Evolutionary conservation across 2,329 filamentous ascomycete genomes (phyloP).

Genomic region (Penicillium sp.): DNA sequence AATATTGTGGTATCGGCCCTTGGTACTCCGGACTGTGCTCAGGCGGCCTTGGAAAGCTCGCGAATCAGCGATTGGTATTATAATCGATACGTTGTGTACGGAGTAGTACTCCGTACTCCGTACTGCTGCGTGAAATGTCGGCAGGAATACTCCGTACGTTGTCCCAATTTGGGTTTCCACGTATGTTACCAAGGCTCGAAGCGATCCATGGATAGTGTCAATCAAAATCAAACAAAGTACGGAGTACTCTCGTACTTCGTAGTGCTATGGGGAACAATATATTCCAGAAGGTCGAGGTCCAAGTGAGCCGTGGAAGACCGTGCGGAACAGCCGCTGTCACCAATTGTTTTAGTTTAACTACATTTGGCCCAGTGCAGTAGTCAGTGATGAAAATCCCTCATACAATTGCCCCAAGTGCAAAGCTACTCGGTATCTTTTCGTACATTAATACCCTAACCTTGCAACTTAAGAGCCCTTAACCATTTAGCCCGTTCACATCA

Average conservation of each 20-base stretch:
- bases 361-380: conserved; percentile 9
- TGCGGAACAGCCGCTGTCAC: neutral
- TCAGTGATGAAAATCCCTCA: conserved; percentile 11
- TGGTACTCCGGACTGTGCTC: neutral
- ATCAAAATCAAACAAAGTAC: neutral
- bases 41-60: neutral
- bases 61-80: neutral
- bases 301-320: neutral
- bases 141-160: neutral
- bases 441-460: neutral
- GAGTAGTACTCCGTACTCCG: no score
- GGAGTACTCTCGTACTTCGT: neutral
- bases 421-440: neutral
- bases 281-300: neutral
- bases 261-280: neutral
- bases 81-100: neutral
- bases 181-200: neutral
- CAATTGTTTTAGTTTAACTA: conserved; percentile 1
- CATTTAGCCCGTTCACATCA: conserved; percentile 1
- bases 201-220: no score
- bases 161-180: neutral
- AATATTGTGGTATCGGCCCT: neutral
- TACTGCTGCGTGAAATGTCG: neutral
- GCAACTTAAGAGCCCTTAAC: neutral
- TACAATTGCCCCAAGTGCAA: neutral